Percentiles rank a stretch among this genome's conserved stretches.
These are phyloP conservation scores for Fusarium cicatricum DNA, from an alignment of 2,329 filamentous ascomycete species.

Conservation along the genomic window DNA sequence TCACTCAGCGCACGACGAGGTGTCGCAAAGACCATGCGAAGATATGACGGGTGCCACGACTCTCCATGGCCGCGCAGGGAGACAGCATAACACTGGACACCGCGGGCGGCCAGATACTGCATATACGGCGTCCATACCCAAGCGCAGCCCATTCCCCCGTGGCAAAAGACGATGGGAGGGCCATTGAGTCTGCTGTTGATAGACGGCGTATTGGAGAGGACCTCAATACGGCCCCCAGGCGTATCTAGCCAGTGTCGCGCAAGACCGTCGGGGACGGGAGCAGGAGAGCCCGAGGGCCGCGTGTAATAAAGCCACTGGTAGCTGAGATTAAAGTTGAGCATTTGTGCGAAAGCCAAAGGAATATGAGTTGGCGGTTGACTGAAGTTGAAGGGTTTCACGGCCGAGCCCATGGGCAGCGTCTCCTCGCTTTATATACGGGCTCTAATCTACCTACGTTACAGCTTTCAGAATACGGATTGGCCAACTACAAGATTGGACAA, in stretches of 20 bases:
- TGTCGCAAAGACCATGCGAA: conserved; percentile 58
- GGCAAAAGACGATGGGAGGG: conserved; percentile 58
- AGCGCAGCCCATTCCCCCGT: conserved; percentile 63
- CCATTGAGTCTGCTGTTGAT: conserved; percentile 13
- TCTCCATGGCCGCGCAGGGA: conserved; percentile 62
- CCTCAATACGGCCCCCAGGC: conserved; percentile 56
- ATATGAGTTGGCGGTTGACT: not conserved
- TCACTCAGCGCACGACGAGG: conserved; percentile 51
- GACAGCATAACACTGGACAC: conserved; percentile 60
- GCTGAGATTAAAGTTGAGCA: conserved; percentile 40
- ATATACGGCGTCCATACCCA: conserved; percentile 63
- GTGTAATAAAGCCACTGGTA: conserved; percentile 40
- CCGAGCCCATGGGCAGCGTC: not conserved
- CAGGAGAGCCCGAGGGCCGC: conserved; percentile 34
- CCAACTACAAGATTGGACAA: not conserved
- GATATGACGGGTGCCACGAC: conserved; percentile 59
- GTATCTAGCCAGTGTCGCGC: conserved; percentile 55
- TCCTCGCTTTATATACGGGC: conserved; percentile 18
- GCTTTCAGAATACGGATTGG: conserved; percentile 4
- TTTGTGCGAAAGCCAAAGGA: conserved; percentile 9
- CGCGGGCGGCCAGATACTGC: conserved; percentile 53
- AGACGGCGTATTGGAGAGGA: conserved; percentile 53
- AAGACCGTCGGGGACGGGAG: conserved; percentile 49
- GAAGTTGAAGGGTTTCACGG: not conserved
- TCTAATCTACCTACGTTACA: not conserved